Evolutionary conservation across 257 asterid species (phyloP).

Genomic region (Penstemon newberryi): DNA sequence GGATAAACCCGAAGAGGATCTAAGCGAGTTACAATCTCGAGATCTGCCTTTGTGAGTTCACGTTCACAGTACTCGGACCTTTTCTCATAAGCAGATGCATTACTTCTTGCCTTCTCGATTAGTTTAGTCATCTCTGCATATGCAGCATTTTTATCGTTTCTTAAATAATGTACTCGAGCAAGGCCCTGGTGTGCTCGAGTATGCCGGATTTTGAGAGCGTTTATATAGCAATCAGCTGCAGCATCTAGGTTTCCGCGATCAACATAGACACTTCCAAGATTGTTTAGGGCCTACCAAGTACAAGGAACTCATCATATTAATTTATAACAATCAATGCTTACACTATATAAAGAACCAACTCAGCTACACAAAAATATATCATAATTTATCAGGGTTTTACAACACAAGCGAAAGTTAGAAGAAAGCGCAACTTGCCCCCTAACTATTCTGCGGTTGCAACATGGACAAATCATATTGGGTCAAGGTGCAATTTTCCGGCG

Average conservation of each 20-base stretch:
- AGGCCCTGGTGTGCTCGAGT: slow-evolving; percentile 99
- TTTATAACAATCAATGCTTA: neutral
- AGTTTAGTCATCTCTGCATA: slow-evolving; percentile 92
- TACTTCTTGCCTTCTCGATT: slow-evolving; percentile 81
- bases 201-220: slow-evolving; percentile 91
- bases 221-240: slow-evolving; percentile 96
- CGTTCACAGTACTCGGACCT: slow-evolving; percentile 97
- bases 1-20: slow-evolving; percentile 98
- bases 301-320: neutral
- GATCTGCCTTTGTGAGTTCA: slow-evolving; percentile 86
- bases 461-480: too few species aligned
- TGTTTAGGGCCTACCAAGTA: slow-evolving; percentile 75
- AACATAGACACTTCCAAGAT: slow-evolving; percentile 92
- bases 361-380: neutral
- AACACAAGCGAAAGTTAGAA: neutral
- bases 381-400: neutral
- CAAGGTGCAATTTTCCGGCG: too few species aligned
- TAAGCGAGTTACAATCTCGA: slow-evolving; percentile 81
- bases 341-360: neutral
- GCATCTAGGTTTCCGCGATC: slow-evolving; percentile 85
- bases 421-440: too few species aligned
- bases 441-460: too few species aligned
- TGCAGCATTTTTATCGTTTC: slow-evolving; percentile 81
- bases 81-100: slow-evolving; percentile 94
- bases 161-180: slow-evolving; percentile 92